phyloP scores from a whole-genome alignment of 129 eudicot species.

The Sambucus nigra region DNA sequence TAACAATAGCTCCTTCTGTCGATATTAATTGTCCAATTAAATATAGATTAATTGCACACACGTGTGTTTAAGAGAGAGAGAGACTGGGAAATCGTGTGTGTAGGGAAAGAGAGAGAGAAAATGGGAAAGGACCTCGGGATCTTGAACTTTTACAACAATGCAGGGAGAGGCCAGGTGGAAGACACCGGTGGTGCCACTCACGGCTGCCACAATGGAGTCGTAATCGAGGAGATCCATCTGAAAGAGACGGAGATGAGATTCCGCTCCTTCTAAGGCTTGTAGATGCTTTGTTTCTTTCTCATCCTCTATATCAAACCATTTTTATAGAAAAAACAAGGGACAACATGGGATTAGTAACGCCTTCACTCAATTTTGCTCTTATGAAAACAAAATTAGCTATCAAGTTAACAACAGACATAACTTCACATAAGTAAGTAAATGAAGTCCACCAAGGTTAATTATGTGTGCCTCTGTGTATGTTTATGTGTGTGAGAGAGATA shows the following conservation, averaged over 20 bases:
- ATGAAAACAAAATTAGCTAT: neutral
- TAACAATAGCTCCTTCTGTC: conserved; percentile 52
- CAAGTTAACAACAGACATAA: neutral
- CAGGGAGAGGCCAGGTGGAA: conserved; percentile 92
- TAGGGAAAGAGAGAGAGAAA: no score
- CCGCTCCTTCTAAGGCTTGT: conserved; percentile 55
- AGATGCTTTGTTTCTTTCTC: conserved; percentile 88
- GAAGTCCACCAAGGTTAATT: neutral
- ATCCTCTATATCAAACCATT: conserved; percentile 36
- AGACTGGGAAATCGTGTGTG: neutral
- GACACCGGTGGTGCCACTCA: conserved; percentile 60
- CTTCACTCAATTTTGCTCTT: neutral
- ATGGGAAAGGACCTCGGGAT: conserved; percentile 47
- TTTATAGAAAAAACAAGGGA: no score
- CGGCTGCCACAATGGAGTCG: conserved; percentile 64
- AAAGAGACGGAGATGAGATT: conserved; percentile 71
- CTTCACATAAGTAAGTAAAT: neutral
- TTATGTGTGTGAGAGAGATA: neutral
- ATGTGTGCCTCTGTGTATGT: no score
- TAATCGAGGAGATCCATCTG: conserved; percentile 78
- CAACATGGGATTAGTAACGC: no score
- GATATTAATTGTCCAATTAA: conserved; percentile 8
- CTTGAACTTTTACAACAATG: conserved; percentile 50
- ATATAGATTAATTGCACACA: neutral
- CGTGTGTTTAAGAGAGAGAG: no score